Conservation (phyloP, 202 grass and related monocot species). For the Carex arenaria region DNA sequence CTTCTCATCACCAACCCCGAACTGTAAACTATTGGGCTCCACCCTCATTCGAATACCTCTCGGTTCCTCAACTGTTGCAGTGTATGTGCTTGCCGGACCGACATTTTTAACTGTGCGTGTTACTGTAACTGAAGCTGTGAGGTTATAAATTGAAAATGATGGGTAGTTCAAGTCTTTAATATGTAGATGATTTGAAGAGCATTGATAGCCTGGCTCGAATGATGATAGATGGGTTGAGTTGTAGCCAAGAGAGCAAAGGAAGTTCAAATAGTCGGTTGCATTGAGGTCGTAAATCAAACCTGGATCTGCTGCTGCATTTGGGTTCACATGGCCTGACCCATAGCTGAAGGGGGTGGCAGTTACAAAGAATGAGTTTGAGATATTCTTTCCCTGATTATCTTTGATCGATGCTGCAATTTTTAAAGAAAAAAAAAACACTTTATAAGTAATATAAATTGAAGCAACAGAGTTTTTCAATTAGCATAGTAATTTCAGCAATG, state of each 20-base stretch:
- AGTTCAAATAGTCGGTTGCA: conserved; percentile 51
- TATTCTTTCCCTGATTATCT: conserved; percentile 36
- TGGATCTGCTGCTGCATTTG: conserved; percentile 41
- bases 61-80: conserved; percentile 24
- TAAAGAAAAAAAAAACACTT: neutral
- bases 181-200: conserved; percentile 30
- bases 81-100: conserved; percentile 37
- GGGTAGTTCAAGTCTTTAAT: conserved; percentile 75
- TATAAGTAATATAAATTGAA: neutral
- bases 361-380: conserved; percentile 39
- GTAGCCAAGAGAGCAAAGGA: conserved; percentile 61
- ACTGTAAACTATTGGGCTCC: conserved; percentile 28
- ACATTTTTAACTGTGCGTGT: conserved; percentile 68
- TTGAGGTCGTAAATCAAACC: conserved; percentile 71
- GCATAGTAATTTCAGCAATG: neutral
- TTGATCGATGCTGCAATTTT: conserved; percentile 31
- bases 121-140: conserved; percentile 25
- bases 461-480: neutral
- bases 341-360: conserved; percentile 46
- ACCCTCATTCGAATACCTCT: conserved; percentile 41
- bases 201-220: conserved; percentile 55
- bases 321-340: conserved; percentile 59
- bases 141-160: conserved; percentile 46
- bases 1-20: conserved; percentile 55
- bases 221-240: conserved; percentile 33